Conservation (phyloP, 2,329 filamentous ascomycete genomes). For the Aspergillus sp. region DNA sequence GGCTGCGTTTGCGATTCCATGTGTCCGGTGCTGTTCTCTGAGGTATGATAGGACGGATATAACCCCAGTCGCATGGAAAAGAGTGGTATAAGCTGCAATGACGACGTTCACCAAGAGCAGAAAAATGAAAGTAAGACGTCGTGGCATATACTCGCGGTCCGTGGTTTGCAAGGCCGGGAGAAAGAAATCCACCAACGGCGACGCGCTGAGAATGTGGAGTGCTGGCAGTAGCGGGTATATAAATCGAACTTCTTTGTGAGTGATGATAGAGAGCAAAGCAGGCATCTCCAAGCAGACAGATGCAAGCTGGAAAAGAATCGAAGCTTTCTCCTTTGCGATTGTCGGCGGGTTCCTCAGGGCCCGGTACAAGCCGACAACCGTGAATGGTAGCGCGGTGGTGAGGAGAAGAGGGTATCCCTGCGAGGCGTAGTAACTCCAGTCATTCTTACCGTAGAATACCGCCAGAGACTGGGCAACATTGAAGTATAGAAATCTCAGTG, state of each 20-base stretch:
- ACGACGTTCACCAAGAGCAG: slow-evolving; percentile 66
- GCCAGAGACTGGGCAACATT: slow-evolving; percentile 86
- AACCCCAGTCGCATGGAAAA: slow-evolving; percentile 78
- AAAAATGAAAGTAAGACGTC: slow-evolving; percentile 54
- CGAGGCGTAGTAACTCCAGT: slow-evolving; percentile 88
- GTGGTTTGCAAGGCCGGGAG: slow-evolving; percentile 41
- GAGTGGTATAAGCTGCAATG: slow-evolving; percentile 71
- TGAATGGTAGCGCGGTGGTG: slow-evolving; percentile 79
- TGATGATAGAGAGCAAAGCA: slow-evolving; percentile 69
- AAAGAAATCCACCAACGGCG: slow-evolving; percentile 67
- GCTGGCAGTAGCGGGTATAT: slow-evolving; percentile 87
- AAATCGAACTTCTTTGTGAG: slow-evolving; percentile 97
- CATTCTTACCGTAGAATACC: slow-evolving; percentile 87
- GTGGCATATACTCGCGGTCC: slow-evolving; percentile 42
- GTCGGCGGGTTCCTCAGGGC: slow-evolving; percentile 40
- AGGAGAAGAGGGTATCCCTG: slow-evolving; percentile 87
- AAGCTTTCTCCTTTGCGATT: slow-evolving; percentile 28
- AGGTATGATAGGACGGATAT: slow-evolving; percentile 73
- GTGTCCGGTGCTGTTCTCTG: slow-evolving; percentile 67
- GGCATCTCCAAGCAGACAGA: slow-evolving; percentile 62
- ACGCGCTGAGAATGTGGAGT: slow-evolving; percentile 78
- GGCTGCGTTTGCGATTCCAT: slow-evolving; percentile 23
- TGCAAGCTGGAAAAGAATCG: slow-evolving; percentile 56
- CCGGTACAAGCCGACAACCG: slow-evolving; percentile 62
- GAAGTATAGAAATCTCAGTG: slow-evolving; percentile 83